phyloP scores from a whole-genome alignment of 2,329 filamentous ascomycete species.

The Pezicula radicicola region DNA sequence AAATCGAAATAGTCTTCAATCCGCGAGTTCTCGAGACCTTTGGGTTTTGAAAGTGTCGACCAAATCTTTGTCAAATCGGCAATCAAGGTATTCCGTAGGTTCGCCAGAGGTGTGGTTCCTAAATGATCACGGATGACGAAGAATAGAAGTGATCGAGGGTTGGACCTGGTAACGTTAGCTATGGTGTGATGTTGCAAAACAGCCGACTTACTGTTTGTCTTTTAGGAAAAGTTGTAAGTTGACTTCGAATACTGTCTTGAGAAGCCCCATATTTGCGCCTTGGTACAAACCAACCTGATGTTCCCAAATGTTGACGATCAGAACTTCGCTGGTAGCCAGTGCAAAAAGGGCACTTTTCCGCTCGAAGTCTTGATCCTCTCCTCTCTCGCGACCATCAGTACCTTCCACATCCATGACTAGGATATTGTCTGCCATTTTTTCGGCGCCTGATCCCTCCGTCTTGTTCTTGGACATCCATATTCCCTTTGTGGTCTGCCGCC shows the following conservation, averaged over 20 bases:
- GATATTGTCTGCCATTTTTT: constrained; percentile 91
- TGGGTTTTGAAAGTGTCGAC: constrained; percentile 87
- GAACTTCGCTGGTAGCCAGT: constrained; percentile 92
- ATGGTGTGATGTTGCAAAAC: constrained; percentile 11
- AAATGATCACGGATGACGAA: constrained; percentile 98
- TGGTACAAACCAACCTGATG: constrained; percentile 98
- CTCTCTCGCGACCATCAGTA: constrained; percentile 91
- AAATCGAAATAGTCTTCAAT: constrained; percentile 99
- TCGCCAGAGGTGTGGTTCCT: constrained; percentile 84
- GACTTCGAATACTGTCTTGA: constrained; percentile 99
- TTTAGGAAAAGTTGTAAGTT: constrained; percentile 96
- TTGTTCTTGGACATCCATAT: constrained; percentile 99
- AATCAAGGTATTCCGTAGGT: constrained; percentile 84
- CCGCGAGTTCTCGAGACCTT: constrained; percentile 79
- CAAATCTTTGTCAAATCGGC: constrained; percentile 92
- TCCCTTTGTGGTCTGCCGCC: constrained; percentile 96
- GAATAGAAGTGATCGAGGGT: constrained; percentile 87
- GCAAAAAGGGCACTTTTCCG: constrained; percentile 97
- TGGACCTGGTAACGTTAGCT: constrained; percentile 55
- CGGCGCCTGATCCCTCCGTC: constrained; percentile 42
- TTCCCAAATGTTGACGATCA: constrained; percentile 99
- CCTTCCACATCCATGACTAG: constrained; percentile 99
- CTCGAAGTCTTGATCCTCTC: constrained; percentile 98
- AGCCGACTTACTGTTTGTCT: constrained; percentile 72
- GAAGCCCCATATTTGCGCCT: constrained; percentile 95